Base-by-base conservation (phyloP, 106 monocot genomes). In the Agapanthus africanus region DNA sequence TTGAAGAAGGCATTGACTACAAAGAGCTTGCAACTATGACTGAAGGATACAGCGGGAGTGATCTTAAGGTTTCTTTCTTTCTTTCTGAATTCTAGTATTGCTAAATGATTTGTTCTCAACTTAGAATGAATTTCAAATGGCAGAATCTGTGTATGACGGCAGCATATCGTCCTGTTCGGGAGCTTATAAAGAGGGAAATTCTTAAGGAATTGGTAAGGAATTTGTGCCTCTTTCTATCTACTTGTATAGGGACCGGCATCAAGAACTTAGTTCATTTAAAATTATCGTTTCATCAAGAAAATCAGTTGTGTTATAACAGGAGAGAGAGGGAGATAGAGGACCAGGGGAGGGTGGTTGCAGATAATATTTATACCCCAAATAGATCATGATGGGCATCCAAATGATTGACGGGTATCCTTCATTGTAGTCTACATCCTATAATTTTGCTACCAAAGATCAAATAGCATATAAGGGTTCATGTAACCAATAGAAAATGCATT, bases 11-110 rank as follows among this genome's bases (percentile, higher is more conserved):
- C 40, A 76, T 84, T 49, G 70, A 80, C 33, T 84, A 54, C 27
- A 84, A 84, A 47, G 84, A 84, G 64, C 79, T 84, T 46, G 84
- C 80, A 41, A 77, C 42, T 7, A 73, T 80, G 73, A 80, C 84
- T 31, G 80, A 84, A 70, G 84, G 84, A 41, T 84, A 80, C 66
- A 84, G 76, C 54, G 80, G 84, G 3, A 84, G 84, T n/a, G 84
- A 84, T 69, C 77, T 84, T 34, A 84, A 84, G 84, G 84, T 84
- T 35, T 28, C 70, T 76, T 61, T 59, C 6, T 66, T 40, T 30
- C 18, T 54, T 66, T 59, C 23, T 49, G 28, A 42, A 32, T 37
- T 72, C 37, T 54, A 27, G 11, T 22, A 60, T 70, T 69, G 63
- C 1, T 60, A 22, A 65, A 26, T 57, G 31, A 46, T 40, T 71